Conservation (phyloP, 768 basidiomycete genomes). For the Kwoniella sp. region DNA sequence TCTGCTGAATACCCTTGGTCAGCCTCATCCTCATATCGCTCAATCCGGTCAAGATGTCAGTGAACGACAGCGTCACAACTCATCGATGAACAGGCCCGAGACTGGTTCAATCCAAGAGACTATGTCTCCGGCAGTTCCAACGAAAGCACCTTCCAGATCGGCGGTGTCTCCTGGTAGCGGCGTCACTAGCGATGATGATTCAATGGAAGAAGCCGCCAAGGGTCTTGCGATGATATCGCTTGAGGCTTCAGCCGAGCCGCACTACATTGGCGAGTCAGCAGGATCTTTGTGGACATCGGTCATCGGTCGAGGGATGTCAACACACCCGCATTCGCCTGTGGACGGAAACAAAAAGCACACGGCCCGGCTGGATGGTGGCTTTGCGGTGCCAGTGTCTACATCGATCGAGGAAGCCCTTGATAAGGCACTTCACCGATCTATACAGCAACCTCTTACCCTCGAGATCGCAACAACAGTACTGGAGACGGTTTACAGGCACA, state of each 20-base stretch:
- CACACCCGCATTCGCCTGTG: neutral
- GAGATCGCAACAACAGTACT: neutral
- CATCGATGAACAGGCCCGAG: neutral
- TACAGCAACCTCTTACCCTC: conserved; percentile 7
- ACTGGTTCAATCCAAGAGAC: neutral
- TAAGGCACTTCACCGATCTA: conserved; percentile 5
- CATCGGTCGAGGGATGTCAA: conserved; percentile 11
- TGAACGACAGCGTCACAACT: neutral
- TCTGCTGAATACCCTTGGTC: neutral
- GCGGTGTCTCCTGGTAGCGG: conserved; percentile 2
- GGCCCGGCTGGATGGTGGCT: no score
- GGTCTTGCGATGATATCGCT: conserved; percentile 36
- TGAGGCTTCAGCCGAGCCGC: conserved; percentile 36
- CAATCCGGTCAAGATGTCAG: neutral
- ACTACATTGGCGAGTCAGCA: conserved; percentile 32
- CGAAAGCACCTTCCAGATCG: neutral
- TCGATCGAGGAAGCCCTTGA: neutral
- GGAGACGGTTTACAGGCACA: conserved; percentile 10
- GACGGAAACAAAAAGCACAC: neutral
- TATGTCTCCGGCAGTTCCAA: conserved; percentile 64
- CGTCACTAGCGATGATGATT: conserved; percentile 14
- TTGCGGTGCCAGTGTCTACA: neutral
- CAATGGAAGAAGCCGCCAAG: conserved; percentile 25
- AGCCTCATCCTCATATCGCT: neutral
- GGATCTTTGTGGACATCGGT: conserved; percentile 28